Evolutionary conservation across 139 green algal genomes (phyloP).

Genomic region (Chlamydomonas schloesseri): DNA sequence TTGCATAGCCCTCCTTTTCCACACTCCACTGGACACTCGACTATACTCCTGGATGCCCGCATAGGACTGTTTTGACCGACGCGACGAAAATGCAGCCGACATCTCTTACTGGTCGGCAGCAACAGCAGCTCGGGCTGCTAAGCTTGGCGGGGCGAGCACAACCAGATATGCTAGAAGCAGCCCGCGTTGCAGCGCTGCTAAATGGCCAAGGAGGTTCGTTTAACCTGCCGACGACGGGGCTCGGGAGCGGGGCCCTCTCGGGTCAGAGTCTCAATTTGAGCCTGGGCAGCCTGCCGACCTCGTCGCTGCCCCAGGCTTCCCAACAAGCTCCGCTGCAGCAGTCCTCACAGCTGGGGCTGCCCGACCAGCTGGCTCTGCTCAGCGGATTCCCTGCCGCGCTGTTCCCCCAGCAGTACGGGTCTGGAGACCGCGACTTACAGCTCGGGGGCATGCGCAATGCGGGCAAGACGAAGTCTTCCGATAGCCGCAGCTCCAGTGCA

Average conservation of each 20-base stretch:
- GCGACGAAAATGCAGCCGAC: slow-evolving; percentile 18
- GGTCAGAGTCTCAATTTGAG: background rate
- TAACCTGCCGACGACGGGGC: slow-evolving; percentile 11
- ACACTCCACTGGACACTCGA: no score
- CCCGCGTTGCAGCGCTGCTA: slow-evolving; percentile 7
- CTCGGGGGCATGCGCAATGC: background rate
- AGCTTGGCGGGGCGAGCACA: slow-evolving; percentile 1
- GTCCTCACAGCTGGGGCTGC: background rate
- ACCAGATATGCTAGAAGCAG: slow-evolving; percentile 25
- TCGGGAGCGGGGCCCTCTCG: background rate
- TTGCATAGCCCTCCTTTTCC: no score
- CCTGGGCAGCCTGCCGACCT: background rate
- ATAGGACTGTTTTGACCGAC: no score
- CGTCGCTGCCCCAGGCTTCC: background rate
- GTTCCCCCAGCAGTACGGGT: slow-evolving; percentile 11
- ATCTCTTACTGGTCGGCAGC: slow-evolving; percentile 1
- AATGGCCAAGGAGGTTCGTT: background rate
- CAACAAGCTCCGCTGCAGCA: background rate
- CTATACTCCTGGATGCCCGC: no score
- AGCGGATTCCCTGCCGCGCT: background rate
- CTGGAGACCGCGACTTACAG: background rate
- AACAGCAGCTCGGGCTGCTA: slow-evolving; percentile 18
- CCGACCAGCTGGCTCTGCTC: background rate
- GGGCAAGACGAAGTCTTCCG: slow-evolving; percentile 20
- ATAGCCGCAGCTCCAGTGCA: slow-evolving; percentile 48